Base-by-base conservation (phyloP, 208 protist genomes). In the Leishmania martiniquensis region DNA sequence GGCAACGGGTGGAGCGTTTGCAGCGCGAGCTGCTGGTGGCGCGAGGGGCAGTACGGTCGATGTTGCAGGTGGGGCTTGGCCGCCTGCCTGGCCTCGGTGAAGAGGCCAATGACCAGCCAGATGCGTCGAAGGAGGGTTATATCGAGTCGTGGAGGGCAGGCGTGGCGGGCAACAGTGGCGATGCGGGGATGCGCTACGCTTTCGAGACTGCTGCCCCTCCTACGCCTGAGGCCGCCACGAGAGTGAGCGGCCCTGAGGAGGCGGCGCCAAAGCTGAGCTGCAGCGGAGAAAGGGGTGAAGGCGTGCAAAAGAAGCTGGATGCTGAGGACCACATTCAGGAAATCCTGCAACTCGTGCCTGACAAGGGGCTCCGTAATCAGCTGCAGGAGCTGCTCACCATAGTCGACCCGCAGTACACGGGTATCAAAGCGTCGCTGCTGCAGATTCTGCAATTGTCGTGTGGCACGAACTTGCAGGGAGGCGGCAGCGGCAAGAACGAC, bases 41-140 rank as follows among this genome's bases (percentile, higher is more conserved):
- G 52, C 76, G 88, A 6, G 87, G 88, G 44, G 85, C 88, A 29
- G 73, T 95, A 44, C 78, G 94, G 59, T 84, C 89, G 22, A 80
- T 85, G 72, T 76, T 93, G 34, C 86, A 93, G 54, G 72, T 83
- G 37, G 81, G 76, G 59, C 60, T 51, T 10, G 71, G 66, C 39
- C 60, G 65, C 7, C 42, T 45, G 7, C 17, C 25, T 0, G 44
- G 69, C 7, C 3, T 44, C 12, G 68, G 42, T 22, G 68, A 55
- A 44, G 49, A 60, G 22, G 12, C 6, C 29, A 49, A 44, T 7
- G n/a, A 57, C 32, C 9, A 6, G 49, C 32, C 5, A 32, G 29
- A 29, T 6, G 22, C 49, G 15, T 57, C 47, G 68, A 34, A 42
- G 37, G 45, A 34, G 32, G 45, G 20, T 4, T 37, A 67, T 2